Evolutionary conservation across 331 rosid genomes (phyloP).

Genomic region (Acacia concinna): DNA sequence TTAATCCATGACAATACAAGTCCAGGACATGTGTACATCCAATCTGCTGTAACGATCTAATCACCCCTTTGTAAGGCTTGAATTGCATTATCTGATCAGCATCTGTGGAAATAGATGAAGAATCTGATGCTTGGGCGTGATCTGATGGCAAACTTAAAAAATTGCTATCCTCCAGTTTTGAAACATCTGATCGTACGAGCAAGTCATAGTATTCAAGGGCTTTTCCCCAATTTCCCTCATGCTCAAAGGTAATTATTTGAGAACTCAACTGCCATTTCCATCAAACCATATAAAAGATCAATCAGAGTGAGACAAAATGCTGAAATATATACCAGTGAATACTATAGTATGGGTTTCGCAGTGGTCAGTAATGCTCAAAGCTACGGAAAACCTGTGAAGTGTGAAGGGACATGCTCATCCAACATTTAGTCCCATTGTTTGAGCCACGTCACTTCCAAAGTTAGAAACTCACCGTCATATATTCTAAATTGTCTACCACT

Average conservation of each 20-base stretch:
- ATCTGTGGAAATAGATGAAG: constrained; percentile 36
- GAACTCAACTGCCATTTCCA: constrained; percentile 62
- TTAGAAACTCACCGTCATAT: neutral
- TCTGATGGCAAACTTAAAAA: constrained; percentile 45
- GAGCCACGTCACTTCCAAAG: neutral
- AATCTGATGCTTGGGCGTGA: constrained; percentile 39
- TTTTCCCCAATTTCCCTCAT: constrained; percentile 97
- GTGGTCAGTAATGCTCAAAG: neutral
- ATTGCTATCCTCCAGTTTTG: constrained; percentile 40
- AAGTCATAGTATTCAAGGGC: constrained; percentile 93
- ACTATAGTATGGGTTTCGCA: neutral
- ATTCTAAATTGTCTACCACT: neutral
- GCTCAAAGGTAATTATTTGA: constrained; percentile 85
- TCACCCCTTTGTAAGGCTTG: constrained; percentile 79
- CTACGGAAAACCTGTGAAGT: neutral
- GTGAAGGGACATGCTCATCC: neutral
- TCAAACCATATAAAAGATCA: constrained; percentile 33
- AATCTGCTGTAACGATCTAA: constrained; percentile 83
- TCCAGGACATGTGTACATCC: constrained; percentile 89
- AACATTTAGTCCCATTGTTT: constrained; percentile 7
- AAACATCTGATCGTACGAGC: constrained; percentile 72
- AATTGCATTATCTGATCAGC: constrained; percentile 50
- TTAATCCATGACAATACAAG: constrained; percentile 88
- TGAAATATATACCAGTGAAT: constrained; percentile 1
- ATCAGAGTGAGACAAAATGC: constrained; percentile 20